Evolutionary conservation across 257 asterid genomes (phyloP), one percentile per base, ranked within the genome.

Genomic region (Jaltomata sinuosa): DNA sequence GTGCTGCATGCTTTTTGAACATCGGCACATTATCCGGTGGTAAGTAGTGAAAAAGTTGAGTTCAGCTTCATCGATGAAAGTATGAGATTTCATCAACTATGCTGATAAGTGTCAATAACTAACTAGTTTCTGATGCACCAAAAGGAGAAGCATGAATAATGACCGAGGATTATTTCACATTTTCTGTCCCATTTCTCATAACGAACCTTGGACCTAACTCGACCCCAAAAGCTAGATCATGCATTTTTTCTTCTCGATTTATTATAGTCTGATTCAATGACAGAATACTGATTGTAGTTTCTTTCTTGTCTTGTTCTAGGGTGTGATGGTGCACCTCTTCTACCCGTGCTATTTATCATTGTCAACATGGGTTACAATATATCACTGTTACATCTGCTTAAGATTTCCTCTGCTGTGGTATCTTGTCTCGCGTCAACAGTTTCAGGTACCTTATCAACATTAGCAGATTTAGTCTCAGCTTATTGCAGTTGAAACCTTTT

Each of bases 1-100:
- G 99, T 71, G 94, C 96, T 32, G 98, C 99, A 83, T 97, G 99
- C 91, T 95, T 97, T 91, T 88, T 97, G 93, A 97, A 95, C 89
- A 87, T 89, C 12, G 98, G 98, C 83, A 86, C 91, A 86, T 86
- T 91, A 91, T 87, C 77, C 27, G 50, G 85, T 83, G 62, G 82
- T 77, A 49, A 77, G 82, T 49, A 49, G 64, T 77, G 25, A 16
- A 27, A 49, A 27, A 49, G 19, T 29, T 15, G 82, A 8, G 29
- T 2, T 64, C 4, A 64, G 72, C 3, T 64, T 64, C 22, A 2
- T 64, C 72, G 29, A 64, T 2, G 11, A 6, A 29, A 64, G 11
- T 31, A 64, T 27, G 11, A 14, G 5, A 29, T 64, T 64, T 64
- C 72, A 29, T 64, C 72, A 64, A 62, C 29, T 21, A 25, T 3